phyloP scores from a whole-genome alignment of 2,329 filamentous ascomycete genomes.

The Neoarthrinium moseri region DNA sequence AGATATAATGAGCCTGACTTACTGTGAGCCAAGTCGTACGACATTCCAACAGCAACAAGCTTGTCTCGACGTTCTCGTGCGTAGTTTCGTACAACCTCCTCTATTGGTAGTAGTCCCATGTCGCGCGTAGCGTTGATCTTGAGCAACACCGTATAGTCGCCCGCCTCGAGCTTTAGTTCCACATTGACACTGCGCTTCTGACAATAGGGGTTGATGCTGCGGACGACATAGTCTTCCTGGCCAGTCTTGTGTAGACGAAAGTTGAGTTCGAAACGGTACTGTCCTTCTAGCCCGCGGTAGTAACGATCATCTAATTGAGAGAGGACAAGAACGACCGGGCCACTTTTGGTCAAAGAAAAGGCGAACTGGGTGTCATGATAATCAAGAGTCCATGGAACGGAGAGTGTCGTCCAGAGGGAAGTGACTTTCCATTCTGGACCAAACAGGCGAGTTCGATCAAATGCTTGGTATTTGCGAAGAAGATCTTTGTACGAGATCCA shows the following conservation, averaged over 20 bases:
- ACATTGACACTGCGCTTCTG: slow-evolving; percentile 76
- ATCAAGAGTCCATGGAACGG: slow-evolving; percentile 55
- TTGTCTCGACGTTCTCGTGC: slow-evolving; percentile 68
- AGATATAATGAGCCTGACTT: too few relatives aligned
- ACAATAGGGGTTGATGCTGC: slow-evolving; percentile 50
- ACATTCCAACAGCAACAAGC: slow-evolving; percentile 66
- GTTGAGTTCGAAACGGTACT: slow-evolving; percentile 53
- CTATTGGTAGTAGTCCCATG: slow-evolving; percentile 48
- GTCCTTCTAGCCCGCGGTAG: slow-evolving; percentile 55
- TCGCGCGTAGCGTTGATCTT: slow-evolving; percentile 69
- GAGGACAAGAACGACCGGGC: slow-evolving; percentile 54
- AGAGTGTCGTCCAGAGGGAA: slow-evolving; percentile 47
- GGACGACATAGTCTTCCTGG: slow-evolving; percentile 53
- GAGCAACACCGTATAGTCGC: slow-evolving; percentile 73
- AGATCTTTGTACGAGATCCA: slow-evolving; percentile 61
- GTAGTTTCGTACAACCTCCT: slow-evolving; percentile 66
- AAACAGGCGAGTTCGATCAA: slow-evolving; percentile 59
- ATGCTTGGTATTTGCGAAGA: slow-evolving; percentile 56
- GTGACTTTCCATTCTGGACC: slow-evolving; percentile 51
- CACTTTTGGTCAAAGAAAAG: slow-evolving; percentile 46
- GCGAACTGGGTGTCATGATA: slow-evolving; percentile 56
- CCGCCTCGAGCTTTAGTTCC: slow-evolving; percentile 72
- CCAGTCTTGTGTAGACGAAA: slow-evolving; percentile 53
- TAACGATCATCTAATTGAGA: slow-evolving; percentile 58
- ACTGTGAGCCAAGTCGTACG: slow-evolving; percentile 61